phyloP scores from a whole-genome alignment of 2,329 filamentous ascomycete species.

The Chaetomiaceae sp. region DNA sequence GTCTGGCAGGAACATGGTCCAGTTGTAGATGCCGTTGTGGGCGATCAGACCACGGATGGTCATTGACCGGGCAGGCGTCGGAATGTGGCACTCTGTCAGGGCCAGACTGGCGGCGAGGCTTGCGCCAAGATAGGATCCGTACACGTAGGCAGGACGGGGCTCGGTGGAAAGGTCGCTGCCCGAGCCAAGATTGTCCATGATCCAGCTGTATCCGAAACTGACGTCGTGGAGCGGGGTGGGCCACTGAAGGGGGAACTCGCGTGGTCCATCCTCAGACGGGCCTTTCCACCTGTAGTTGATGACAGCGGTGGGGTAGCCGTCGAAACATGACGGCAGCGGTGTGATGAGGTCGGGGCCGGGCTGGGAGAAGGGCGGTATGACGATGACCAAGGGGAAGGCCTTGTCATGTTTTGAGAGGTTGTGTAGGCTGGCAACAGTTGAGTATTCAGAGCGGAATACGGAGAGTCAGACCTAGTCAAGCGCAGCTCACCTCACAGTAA shows the following conservation, averaged over 20 bases:
- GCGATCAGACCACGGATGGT: conserved; percentile 50
- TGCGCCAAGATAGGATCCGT: conserved; percentile 55
- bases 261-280: conserved; percentile 1
- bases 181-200: conserved; percentile 38
- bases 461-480: neutral
- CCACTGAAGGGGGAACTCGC: conserved; percentile 39
- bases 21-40: conserved; percentile 60
- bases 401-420: conserved; percentile 38
- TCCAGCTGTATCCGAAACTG: conserved; percentile 50
- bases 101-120: conserved; percentile 52
- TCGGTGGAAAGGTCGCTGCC: neutral
- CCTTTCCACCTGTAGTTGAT: conserved; percentile 57
- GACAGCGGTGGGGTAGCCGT: conserved; percentile 43
- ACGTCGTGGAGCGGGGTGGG: conserved; percentile 55
- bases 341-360: conserved; percentile 22
- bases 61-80: conserved; percentile 33
- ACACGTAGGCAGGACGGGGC: conserved; percentile 40
- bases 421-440: conserved; percentile 39
- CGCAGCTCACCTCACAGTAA: conserved; percentile 46
- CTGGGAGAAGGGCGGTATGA: conserved; percentile 48
- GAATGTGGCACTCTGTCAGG: conserved; percentile 48
- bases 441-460: neutral
- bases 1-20: conserved; percentile 55
- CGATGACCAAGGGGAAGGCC: conserved; percentile 46
- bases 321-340: conserved; percentile 39